Evolutionary conservation across 1,139 yeast genomes (phyloP).

Genomic region (Nadsonia commutata): DNA sequence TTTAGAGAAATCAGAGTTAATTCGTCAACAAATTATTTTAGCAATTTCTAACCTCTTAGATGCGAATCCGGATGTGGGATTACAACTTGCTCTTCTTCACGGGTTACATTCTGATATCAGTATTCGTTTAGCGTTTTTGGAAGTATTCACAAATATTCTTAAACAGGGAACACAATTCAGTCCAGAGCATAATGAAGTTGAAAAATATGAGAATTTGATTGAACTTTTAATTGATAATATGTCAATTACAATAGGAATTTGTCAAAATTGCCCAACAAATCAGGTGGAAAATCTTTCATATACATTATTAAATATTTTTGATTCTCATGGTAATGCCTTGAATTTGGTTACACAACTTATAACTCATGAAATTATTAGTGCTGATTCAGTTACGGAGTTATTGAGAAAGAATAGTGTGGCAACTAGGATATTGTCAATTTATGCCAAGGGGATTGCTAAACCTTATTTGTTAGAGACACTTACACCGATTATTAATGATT

Average conservation of each 20-base stretch:
- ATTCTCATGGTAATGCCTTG: conserved; percentile 39
- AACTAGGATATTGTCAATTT: conserved; percentile 58
- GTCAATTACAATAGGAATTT: conserved; percentile 14
- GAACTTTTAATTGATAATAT: conserved; percentile 11
- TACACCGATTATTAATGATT: conserved; percentile 31
- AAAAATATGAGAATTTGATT: conserved; percentile 21
- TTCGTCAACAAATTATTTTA: conserved; percentile 52
- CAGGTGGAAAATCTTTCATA: conserved; percentile 65
- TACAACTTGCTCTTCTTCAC: conserved; percentile 60
- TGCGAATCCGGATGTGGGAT: conserved; percentile 64
- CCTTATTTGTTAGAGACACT: conserved; percentile 41
- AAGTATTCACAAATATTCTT: conserved; percentile 60
- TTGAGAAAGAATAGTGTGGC: conserved; percentile 73
- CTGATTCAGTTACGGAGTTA: conserved; percentile 53
- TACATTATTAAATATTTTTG: conserved; percentile 49
- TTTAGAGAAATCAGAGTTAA: conserved; percentile 34
- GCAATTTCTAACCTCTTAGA: conserved; percentile 56
- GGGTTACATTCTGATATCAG: conserved; percentile 59
- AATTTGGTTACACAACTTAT: conserved; percentile 42
- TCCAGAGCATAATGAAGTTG: conserved; percentile 20
- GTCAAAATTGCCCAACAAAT: conserved; percentile 39
- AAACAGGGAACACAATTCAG: conserved; percentile 25
- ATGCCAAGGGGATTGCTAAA: conserved; percentile 52
- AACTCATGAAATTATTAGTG: conserved; percentile 44
- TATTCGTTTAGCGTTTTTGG: conserved; percentile 57